A percentile compares a stretch with the other conserved stretches of the same genome.
Evolutionary conservation across 805 yeast genomes (phyloP).

Genomic region (Blastobotrys americana): DNA sequence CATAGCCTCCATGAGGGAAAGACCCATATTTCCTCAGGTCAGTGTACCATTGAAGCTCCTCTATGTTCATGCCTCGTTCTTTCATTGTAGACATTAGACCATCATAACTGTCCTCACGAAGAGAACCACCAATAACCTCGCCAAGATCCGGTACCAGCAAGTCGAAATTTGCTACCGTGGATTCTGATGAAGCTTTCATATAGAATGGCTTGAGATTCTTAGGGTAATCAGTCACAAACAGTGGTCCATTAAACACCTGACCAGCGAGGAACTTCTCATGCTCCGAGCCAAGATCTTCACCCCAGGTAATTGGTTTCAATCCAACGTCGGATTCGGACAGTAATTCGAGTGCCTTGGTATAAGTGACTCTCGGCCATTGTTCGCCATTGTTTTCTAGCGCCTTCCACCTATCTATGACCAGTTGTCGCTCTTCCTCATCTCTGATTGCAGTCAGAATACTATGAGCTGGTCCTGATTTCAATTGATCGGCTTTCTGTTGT

Average conservation of each 20-base stretch:
- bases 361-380: conserved; percentile 66
- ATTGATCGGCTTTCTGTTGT: neutral
- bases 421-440: conserved; percentile 31
- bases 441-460: conserved; percentile 28
- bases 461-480: conserved; percentile 13
- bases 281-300: conserved; percentile 67
- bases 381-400: conserved; percentile 34
- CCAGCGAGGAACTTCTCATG: conserved; percentile 91
- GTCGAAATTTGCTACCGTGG: conserved; percentile 86
- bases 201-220: conserved; percentile 75
- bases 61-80: conserved; percentile 46
- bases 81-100: conserved; percentile 44
- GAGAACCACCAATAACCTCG: conserved; percentile 88
- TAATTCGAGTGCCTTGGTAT: conserved; percentile 63
- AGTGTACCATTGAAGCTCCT: conserved; percentile 70
- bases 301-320: conserved; percentile 40
- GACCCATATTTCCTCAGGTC: conserved; percentile 68
- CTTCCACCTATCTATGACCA: conserved; percentile 51
- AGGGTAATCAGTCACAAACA: conserved; percentile 89
- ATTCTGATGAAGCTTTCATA: conserved; percentile 52
- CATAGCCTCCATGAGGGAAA: conserved; percentile 95
- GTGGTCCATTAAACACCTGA: conserved; percentile 56
- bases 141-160: conserved; percentile 86
- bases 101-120: conserved; percentile 67
- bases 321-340: conserved; percentile 31